A percentile compares a stretch with the other conserved stretches of the same genome.
Conservation (phyloP, 225 moss, liverwort and hornwort species). For the Polytrichum commune region DNA sequence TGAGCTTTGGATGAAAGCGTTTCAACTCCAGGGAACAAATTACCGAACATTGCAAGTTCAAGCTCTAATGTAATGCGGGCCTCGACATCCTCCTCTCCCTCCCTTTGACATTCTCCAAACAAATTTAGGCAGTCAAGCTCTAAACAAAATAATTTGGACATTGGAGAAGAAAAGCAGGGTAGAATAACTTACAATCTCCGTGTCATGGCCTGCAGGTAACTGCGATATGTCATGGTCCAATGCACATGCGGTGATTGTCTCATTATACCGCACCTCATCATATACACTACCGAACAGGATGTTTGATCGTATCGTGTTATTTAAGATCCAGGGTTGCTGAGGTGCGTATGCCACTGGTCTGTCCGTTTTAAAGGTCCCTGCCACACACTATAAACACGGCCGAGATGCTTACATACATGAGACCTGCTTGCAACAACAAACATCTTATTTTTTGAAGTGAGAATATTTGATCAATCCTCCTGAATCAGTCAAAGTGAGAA, state of each 20-base stretch:
- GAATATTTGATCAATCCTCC: no score
- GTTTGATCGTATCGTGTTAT: constrained; percentile 67
- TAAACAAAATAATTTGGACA: no score
- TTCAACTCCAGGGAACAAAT: no score
- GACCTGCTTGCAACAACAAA: no score
- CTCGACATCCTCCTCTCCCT: no score
- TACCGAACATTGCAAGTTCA: no score
- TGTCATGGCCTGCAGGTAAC: constrained; percentile 72
- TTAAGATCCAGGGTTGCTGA: constrained; percentile 94
- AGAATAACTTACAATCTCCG: constrained; percentile 73
- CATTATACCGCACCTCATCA: constrained; percentile 67
- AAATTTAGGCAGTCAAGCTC: no score
- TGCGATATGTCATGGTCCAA: constrained; percentile 73
- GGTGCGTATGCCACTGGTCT: constrained; percentile 70
- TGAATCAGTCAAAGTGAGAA: neutral
- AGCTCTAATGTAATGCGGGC: no score
- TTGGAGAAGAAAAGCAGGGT: neutral
- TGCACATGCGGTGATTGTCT: constrained; percentile 69
- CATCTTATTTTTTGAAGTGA: no score
- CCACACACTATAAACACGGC: constrained; percentile 40
- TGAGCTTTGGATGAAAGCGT: no score
- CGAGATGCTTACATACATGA: constrained; percentile 8
- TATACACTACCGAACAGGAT: constrained; percentile 55
- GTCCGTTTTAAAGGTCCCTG: constrained; percentile 49
- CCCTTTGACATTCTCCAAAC: no score